A percentile compares a stretch with the other conserved stretches of the same genome.
Conservation (phyloP, 371 early-diverging fungal species). For the Mortierella polycephala region DNA sequence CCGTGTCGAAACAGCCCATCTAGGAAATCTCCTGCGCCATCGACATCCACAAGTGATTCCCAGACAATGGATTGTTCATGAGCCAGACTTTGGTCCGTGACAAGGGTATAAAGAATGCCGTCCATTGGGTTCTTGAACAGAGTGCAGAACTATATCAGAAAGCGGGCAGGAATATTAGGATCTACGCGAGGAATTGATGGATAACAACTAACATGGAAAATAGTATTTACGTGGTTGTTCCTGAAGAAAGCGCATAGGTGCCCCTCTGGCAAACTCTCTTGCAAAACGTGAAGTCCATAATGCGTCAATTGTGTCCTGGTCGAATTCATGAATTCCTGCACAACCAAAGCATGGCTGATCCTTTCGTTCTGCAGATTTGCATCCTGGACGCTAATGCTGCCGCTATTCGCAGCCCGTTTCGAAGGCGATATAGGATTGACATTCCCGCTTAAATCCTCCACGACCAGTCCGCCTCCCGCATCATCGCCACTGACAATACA, state of each 20-base stretch:
- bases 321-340: slow-evolving; percentile 72
- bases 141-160: slow-evolving; percentile 75
- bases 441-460: slow-evolving; percentile 38
- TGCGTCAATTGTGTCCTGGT: slow-evolving; percentile 89
- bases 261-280: slow-evolving; percentile 68
- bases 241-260: slow-evolving; percentile 86
- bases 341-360: slow-evolving; percentile 59
- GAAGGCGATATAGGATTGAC: slow-evolving; percentile 12
- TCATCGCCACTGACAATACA: slow-evolving; percentile 78
- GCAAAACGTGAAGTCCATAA: slow-evolving; percentile 76
- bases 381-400: slow-evolving; percentile 13
- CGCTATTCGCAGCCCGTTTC: neutral
- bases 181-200: too few relatives aligned
- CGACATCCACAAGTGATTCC: slow-evolving; percentile 80
- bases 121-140: slow-evolving; percentile 73
- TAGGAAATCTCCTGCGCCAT: slow-evolving; percentile 71
- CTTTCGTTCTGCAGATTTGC: slow-evolving; percentile 11
- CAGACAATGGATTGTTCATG: slow-evolving; percentile 74
- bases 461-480: slow-evolving; percentile 54
- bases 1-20: slow-evolving; percentile 67
- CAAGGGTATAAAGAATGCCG: slow-evolving; percentile 77
- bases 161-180: neutral
- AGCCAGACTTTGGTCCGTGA: slow-evolving; percentile 88
- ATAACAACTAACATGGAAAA: neutral
- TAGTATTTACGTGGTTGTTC: slow-evolving; percentile 84